Evolutionary conservation across 139 green algal genomes (phyloP), one percentile per base, ranked within the genome.

Genomic region (Edaphochlamys debaryana): DNA sequence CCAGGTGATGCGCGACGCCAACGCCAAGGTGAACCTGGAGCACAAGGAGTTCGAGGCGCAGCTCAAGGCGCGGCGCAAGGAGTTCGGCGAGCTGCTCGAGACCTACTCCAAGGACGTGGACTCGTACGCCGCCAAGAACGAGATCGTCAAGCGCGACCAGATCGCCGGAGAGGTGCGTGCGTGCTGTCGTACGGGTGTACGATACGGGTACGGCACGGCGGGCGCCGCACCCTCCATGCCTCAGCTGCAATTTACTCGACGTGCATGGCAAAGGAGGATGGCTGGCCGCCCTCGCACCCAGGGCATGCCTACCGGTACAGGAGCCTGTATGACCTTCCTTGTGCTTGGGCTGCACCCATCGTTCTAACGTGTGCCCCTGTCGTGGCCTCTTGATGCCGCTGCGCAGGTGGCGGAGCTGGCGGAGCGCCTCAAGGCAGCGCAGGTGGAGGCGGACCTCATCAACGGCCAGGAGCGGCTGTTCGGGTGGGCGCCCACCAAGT

Each of bases 401-500:
- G n/a, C 52, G 25, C 48, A 91, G 84, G 88, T 93, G 20, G 38
- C 69, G 3, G 89, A 92, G 36, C 86, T 94, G 32, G 70, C 67
- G 6, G 86, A 89, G 54, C 85, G 87, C 71, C 84, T 96, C 64
- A 90, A 92, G 71, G 82, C 81, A 36, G 93, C 93, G 8, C 71
- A 85, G 67, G 67, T 69, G 27, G 89, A 93, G 71, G 88, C 88
- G 22, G 93, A 95, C 50, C 87, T 90, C 40, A 96, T 96, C 80
- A 96, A 96, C 84, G 75, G 32, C 1, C 92, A 95, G 80, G 93
- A 96, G 82, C 92, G 92, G 82, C 89, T 95, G 84, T 95, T 95
- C 79, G 91, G 92, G 41, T 95, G 91, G 93, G 85, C 87, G 0
- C 52, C 70, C n/a, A 95, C 90, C 36, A 96, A 95, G 88, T 94